Percentiles rank a stretch among this genome's conserved stretches.
phyloP scores from a whole-genome alignment of 495 filamentous ascomycete genomes.

The Hypomontagnella monticulosa region DNA sequence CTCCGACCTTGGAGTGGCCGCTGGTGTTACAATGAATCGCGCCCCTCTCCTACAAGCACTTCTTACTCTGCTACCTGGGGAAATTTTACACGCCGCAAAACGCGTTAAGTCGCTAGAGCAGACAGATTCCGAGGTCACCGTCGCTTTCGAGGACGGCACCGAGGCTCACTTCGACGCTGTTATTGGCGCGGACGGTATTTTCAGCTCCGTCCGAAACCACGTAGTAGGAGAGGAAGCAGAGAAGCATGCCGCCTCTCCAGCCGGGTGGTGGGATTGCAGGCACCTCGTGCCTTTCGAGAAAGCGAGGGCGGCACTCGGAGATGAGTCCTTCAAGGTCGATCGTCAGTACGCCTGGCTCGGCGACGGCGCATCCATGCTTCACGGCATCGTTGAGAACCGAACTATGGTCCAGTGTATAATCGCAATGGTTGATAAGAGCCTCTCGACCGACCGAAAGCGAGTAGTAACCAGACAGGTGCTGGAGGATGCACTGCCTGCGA shows the following conservation, averaged over 20 bases:
- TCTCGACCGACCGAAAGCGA: slow-evolving; percentile 19
- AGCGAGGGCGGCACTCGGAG: slow-evolving; percentile 25
- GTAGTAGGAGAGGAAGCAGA: slow-evolving; percentile 17
- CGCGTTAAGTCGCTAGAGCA: too few species aligned
- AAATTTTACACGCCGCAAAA: too few species aligned
- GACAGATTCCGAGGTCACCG: too few species aligned
- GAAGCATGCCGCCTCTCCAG: slow-evolving; percentile 20
- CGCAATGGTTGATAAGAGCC: slow-evolving; percentile 10
- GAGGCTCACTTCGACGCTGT: slow-evolving; percentile 33
- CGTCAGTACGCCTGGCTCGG: slow-evolving; percentile 39
- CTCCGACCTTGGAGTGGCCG: too few species aligned
- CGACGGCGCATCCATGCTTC: slow-evolving; percentile 26
- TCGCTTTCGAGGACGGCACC: slow-evolving; percentile 35
- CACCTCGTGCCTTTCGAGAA: slow-evolving; percentile 27
- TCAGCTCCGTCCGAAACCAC: slow-evolving; percentile 30
- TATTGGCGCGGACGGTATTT: slow-evolving; percentile 46
- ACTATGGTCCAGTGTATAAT: slow-evolving; percentile 33
- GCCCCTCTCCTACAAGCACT: too few species aligned
- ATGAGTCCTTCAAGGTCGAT: slow-evolving; percentile 24
- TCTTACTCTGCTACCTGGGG: too few species aligned
- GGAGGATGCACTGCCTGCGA: neutral
- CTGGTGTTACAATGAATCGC: too few species aligned
- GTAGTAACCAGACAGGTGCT: slow-evolving; percentile 18
- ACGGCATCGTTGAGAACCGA: slow-evolving; percentile 25
- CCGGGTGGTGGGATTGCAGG: slow-evolving; percentile 37